These are phyloP conservation scores for Termitomyces sp. DNA, from an alignment of 768 basidiomycete species.

Conservation along the genomic window DNA sequence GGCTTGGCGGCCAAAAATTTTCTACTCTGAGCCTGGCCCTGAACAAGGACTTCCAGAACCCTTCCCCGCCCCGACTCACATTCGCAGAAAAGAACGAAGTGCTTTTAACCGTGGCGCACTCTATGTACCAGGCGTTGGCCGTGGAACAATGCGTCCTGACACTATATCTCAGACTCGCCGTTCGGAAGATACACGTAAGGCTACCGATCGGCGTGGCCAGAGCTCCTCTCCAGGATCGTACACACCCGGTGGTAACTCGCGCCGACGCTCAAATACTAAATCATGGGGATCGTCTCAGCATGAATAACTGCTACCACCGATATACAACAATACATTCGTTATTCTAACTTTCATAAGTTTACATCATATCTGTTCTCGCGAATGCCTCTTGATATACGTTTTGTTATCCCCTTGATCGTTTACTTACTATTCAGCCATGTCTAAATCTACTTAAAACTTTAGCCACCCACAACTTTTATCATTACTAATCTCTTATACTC, in stretches of 20 bases:
- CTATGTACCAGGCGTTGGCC: slow-evolving; percentile 39
- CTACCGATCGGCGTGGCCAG: slow-evolving; percentile 4
- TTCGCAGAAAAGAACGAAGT: slow-evolving; percentile 79
- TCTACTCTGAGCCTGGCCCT: slow-evolving; percentile 68
- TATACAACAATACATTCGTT: not conserved
- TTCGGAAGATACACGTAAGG: slow-evolving; percentile 12
- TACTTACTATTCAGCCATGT: not conserved
- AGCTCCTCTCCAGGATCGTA: not conserved
- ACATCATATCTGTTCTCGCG: not conserved
- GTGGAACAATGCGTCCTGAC: slow-evolving; percentile 9
- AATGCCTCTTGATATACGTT: not conserved
- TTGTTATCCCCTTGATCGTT: not conserved
- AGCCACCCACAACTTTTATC: not conserved
- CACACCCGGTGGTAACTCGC: not conserved
- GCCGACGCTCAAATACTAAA: not conserved
- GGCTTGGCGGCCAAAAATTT: slow-evolving; percentile 82
- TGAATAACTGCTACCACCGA: not conserved
- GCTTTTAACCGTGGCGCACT: slow-evolving; percentile 73
- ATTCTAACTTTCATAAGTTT: not conserved
- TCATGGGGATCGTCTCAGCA: not conserved
- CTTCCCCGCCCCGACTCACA: slow-evolving; percentile 80
- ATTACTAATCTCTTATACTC: not conserved
- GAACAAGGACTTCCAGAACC: slow-evolving; percentile 74
- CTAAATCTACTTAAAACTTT: not conserved
- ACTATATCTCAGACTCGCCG: slow-evolving; percentile 13